Percentiles rank a stretch among this genome's conserved stretches.
phyloP scores from a whole-genome alignment of 2,329 filamentous ascomycete genomes.

The Microcyclospora pomicola region DNA sequence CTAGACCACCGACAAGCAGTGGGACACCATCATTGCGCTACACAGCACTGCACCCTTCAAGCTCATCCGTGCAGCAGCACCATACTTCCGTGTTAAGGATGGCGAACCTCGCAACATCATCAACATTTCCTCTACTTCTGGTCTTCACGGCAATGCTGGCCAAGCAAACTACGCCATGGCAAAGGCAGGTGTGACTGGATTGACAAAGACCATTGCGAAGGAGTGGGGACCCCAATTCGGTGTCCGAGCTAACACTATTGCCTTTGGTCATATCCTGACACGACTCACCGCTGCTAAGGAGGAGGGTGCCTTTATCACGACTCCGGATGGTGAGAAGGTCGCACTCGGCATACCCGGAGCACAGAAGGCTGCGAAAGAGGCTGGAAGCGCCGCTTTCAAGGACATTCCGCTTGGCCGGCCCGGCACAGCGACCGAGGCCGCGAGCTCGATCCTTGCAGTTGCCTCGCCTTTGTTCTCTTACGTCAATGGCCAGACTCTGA shows the following conservation, averaged over 20 bases:
- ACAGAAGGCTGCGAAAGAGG: constrained; percentile 34
- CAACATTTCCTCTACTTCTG: constrained; percentile 72
- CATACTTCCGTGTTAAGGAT: constrained; percentile 79
- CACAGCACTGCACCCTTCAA: constrained; percentile 80
- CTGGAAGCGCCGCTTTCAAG: constrained; percentile 26
- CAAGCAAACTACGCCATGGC: constrained; percentile 79
- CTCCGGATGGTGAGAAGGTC: constrained; percentile 62
- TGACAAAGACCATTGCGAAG: constrained; percentile 83
- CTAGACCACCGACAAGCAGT: constrained; percentile 74
- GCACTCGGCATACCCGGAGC: constrained; percentile 58
- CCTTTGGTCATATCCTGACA: constrained; percentile 71
- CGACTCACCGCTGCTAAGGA: constrained; percentile 75
- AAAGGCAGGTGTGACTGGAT: constrained; percentile 68
- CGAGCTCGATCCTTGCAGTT: constrained; percentile 60
- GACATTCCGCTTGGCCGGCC: constrained; percentile 71
- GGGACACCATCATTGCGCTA: constrained; percentile 73
- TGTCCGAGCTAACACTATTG: constrained; percentile 69
- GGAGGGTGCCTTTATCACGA: constrained; percentile 63
- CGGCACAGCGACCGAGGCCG: constrained; percentile 68
- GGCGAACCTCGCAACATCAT: constrained; percentile 64
- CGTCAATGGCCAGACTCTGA: constrained; percentile 75
- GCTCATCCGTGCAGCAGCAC: constrained; percentile 63
- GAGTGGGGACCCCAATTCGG: constrained; percentile 78
- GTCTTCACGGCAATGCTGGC: constrained; percentile 77
- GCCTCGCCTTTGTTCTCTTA: constrained; percentile 74